Evolutionary conservation across 2,329 filamentous ascomycete genomes (phyloP).

Genomic region (Microsporum audouinii): DNA sequence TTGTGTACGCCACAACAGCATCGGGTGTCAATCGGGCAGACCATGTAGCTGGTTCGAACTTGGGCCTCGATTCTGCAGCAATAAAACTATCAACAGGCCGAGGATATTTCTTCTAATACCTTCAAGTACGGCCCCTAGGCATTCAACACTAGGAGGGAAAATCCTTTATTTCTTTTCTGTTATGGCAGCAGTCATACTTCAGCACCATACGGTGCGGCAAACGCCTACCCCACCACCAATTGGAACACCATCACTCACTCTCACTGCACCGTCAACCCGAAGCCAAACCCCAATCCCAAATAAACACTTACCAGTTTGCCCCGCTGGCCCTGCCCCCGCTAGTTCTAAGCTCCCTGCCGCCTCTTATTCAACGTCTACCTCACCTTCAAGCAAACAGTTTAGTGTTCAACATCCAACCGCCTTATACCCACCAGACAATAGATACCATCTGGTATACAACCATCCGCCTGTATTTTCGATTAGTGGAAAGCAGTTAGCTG

Average conservation of each 20-base stretch:
- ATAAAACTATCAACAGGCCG: background rate
- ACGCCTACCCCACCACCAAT: constrained; percentile 41
- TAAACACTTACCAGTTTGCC: constrained; percentile 81
- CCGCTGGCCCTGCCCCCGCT: constrained; percentile 56
- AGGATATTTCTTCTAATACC: background rate
- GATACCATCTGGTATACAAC: constrained; percentile 45
- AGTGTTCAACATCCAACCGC: constrained; percentile 53
- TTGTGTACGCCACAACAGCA: background rate
- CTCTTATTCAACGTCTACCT: constrained; percentile 47
- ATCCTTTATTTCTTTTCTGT: background rate
- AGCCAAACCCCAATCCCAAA: constrained; percentile 65
- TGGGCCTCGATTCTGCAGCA: background rate
- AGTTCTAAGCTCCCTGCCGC: constrained; percentile 40
- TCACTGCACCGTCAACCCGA: constrained; percentile 38
- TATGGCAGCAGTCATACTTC: constrained; percentile 40
- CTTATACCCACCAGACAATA: constrained; percentile 58
- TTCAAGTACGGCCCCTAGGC: background rate
- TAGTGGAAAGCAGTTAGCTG: constrained; percentile 53
- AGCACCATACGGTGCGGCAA: constrained; percentile 35
- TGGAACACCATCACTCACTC: constrained; percentile 39
- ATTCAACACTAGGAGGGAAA: background rate
- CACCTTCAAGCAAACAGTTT: constrained; percentile 37
- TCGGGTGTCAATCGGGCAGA: background rate
- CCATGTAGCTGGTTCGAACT: background rate
- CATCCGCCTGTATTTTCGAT: constrained; percentile 60